Evolutionary conservation across 495 filamentous ascomycete genomes (phyloP).

Genomic region (Penicillium fimorum): DNA sequence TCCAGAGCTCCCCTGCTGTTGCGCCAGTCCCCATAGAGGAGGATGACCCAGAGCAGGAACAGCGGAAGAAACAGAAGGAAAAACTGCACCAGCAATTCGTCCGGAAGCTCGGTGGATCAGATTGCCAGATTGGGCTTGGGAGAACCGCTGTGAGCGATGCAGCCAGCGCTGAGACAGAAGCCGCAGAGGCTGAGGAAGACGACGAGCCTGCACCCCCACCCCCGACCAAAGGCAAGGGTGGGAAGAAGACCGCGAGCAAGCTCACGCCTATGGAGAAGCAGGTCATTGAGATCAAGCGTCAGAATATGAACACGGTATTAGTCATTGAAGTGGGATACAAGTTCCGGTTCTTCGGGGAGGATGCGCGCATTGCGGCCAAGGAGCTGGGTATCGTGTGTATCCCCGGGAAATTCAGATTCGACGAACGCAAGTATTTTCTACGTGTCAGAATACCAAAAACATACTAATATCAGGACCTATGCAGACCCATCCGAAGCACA

Average conservation of each 20-base stretch:
- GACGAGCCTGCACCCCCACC: constrained; percentile 49
- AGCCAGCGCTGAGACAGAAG: constrained; percentile 50
- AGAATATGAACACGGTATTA: constrained; percentile 84
- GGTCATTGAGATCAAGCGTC: constrained; percentile 87
- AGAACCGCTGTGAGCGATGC: constrained; percentile 57
- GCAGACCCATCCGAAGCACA: constrained; percentile 86
- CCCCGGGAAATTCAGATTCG: constrained; percentile 89
- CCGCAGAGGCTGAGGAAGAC: constrained; percentile 51
- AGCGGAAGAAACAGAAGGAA: constrained; percentile 54
- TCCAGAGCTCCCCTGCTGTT: constrained; percentile 37
- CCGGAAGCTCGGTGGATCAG: constrained; percentile 80
- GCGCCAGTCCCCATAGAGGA: constrained; percentile 14
- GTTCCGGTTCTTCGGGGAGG: constrained; percentile 96
- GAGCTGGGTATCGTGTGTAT: constrained; percentile 95
- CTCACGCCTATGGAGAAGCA: constrained; percentile 95
- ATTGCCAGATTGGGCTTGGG: constrained; percentile 70
- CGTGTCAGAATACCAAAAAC: neutral
- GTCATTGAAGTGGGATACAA: constrained; percentile 97
- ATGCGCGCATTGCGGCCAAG: constrained; percentile 85
- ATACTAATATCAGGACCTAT: constrained; percentile 4
- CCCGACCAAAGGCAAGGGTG: constrained; percentile 52
- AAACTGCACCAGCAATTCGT: constrained; percentile 84
- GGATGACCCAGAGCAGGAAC: constrained; percentile 49
- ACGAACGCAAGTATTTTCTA: constrained; percentile 63
- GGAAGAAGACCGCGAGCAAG: constrained; percentile 68